Evolutionary conservation across 371 early-diverging fungal genomes (phyloP).

Genomic region (Gilbertella persicaria): DNA sequence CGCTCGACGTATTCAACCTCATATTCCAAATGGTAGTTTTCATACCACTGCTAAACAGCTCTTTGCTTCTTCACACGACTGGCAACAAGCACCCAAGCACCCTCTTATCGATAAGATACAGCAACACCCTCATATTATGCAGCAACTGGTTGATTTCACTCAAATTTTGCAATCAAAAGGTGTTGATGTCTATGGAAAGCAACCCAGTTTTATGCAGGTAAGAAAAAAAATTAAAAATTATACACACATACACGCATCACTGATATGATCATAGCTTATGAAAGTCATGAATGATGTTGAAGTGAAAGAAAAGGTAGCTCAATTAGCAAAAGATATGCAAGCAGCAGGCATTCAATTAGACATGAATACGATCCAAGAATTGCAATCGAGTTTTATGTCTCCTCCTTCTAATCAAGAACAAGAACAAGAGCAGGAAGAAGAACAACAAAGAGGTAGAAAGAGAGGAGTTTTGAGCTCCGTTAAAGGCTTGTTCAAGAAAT

Average conservation of each 20-base stretch:
- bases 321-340: constrained; percentile 37
- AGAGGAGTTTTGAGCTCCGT: constrained; percentile 29
- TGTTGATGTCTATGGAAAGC: constrained; percentile 30
- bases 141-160: constrained; percentile 40
- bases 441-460: constrained; percentile 17
- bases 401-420: too few species aligned
- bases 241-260: neutral
- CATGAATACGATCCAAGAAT: constrained; percentile 39
- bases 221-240: neutral
- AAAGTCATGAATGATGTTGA: constrained; percentile 49
- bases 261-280: too few species aligned
- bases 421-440: constrained; percentile 14
- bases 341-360: constrained; percentile 46
- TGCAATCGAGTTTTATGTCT: constrained; percentile 30
- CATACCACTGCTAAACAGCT: too few species aligned
- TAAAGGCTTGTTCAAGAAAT: constrained; percentile 45
- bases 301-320: constrained; percentile 25
- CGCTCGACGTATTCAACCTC: too few species aligned
- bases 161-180: constrained; percentile 36
- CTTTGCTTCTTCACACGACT: constrained; percentile 22
- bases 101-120: constrained; percentile 39
- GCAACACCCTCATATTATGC: constrained; percentile 39
- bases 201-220: constrained; percentile 40
- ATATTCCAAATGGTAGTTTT: too few species aligned
- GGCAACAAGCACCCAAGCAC: constrained; percentile 20